Evolutionary conservation across 495 filamentous ascomycete genomes (phyloP).

Genomic region (Parachaetomium inaequale): DNA sequence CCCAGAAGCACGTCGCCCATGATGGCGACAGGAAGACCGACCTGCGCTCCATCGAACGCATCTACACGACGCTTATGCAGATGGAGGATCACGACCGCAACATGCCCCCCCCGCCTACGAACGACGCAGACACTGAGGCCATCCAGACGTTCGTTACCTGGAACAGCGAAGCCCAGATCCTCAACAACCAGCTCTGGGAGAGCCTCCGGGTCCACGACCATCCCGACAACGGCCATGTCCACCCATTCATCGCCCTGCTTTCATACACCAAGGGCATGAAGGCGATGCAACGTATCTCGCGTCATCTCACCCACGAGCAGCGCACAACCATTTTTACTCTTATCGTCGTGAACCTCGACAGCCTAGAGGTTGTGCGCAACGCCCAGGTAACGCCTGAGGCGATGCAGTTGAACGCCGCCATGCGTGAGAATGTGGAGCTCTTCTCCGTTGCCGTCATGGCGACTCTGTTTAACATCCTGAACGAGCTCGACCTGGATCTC

Average conservation of each 20-base stretch:
- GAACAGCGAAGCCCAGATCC: constrained; percentile 60
- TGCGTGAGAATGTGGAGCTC: constrained; percentile 87
- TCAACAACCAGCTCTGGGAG: constrained; percentile 81
- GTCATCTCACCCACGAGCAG: constrained; percentile 86
- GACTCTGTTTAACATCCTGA: constrained; percentile 79
- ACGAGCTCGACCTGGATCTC: constrained; percentile 84
- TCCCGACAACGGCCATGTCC: constrained; percentile 68
- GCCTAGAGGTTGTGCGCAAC: constrained; percentile 79
- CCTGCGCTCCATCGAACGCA: constrained; percentile 76
- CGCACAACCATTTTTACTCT: constrained; percentile 91
- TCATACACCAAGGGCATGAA: constrained; percentile 96
- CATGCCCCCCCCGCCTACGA: constrained; percentile 64
- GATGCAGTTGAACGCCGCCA: constrained; percentile 61
- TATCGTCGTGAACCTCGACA: constrained; percentile 90
- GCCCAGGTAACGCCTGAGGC: constrained; percentile 68
- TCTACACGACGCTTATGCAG: constrained; percentile 83
- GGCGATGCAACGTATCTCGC: constrained; percentile 88
- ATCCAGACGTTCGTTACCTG: constrained; percentile 68
- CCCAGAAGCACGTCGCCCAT: constrained; percentile 43
- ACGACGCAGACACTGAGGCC: constrained; percentile 57
- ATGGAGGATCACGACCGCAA: constrained; percentile 93
- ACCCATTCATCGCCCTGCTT: constrained; percentile 95
- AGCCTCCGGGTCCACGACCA: constrained; percentile 87
- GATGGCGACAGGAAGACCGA: constrained; percentile 75
- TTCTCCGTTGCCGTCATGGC: constrained; percentile 87